phyloP scores from a whole-genome alignment of 345 rosid genomes.

The Zanthoxylum bungeanum region DNA sequence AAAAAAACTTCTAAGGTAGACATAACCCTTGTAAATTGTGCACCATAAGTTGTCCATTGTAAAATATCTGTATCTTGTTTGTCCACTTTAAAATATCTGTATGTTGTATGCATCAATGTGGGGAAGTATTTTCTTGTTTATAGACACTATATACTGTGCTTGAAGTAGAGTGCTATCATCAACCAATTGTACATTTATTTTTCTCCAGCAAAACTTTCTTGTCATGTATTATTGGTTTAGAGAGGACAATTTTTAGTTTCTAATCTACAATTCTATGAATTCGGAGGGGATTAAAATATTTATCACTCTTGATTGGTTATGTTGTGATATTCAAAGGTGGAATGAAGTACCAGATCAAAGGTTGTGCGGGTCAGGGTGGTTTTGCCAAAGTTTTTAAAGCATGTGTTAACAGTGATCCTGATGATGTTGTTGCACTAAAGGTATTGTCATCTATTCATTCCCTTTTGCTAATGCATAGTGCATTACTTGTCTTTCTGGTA shows the following conservation, averaged over 20 bases:
- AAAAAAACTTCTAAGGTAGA: background rate
- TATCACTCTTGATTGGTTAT: conserved; percentile 1
- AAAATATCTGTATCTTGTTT: background rate
- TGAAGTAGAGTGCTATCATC: background rate
- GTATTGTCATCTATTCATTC: conserved; percentile 24
- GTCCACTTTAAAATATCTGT: background rate
- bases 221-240: background rate
- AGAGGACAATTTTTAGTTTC: background rate
- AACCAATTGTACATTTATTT: background rate
- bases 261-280: background rate
- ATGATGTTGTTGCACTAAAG: conserved; percentile 85
- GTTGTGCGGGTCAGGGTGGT: conserved; percentile 94
- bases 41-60: background rate
- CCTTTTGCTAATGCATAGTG: background rate
- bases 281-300: background rate
- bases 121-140: background rate
- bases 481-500: background rate
- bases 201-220: background rate
- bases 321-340: conserved; percentile 51
- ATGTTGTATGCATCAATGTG: background rate
- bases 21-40: background rate
- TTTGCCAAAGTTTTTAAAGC: conserved; percentile 94
- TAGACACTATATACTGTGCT: background rate
- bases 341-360: conserved; percentile 89
- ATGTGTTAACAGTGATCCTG: conserved; percentile 55